phyloP scores from a whole-genome alignment of 139 green algal genomes.

The Pleodorina starrii region DNA sequence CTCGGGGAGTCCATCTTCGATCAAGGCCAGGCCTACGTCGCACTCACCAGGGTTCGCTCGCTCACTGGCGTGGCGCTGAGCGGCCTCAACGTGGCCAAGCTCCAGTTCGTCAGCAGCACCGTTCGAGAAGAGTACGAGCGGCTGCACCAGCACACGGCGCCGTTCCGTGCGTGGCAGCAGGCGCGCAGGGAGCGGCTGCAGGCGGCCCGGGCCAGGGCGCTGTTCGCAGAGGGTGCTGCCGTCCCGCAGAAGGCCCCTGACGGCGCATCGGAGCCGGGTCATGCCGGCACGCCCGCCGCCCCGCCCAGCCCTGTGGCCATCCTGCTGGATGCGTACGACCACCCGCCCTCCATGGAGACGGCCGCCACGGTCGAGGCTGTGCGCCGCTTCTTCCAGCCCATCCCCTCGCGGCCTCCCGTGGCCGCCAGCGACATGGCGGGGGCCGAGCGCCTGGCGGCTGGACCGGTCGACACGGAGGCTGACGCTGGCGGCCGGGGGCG shows the following conservation, averaged over 20 bases:
- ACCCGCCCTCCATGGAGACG: neutral
- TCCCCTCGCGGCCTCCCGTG: neutral
- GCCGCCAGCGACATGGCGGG: neutral
- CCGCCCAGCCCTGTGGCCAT: no score
- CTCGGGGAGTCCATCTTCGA: slow-evolving; percentile 66
- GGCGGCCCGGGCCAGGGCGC: no score
- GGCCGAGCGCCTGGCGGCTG: neutral
- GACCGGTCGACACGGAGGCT: no score
- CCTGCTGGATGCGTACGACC: no score
- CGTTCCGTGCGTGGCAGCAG: neutral
- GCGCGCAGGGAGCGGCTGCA: no score
- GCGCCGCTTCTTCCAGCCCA: neutral
- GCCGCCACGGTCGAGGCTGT: neutral
- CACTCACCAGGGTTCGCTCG: slow-evolving; percentile 57
- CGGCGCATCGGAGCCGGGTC: no score
- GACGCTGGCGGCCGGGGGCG: no score
- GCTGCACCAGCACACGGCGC: neutral
- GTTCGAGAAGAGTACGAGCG: neutral
- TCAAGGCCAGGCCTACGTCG: slow-evolving; percentile 80
- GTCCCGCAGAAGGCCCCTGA: no score
- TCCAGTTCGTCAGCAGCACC: neutral
- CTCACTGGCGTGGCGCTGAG: neutral
- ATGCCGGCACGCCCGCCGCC: no score
- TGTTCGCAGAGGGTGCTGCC: no score
- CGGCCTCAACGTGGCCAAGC: neutral